Evolutionary conservation across 495 filamentous ascomycete species (phyloP).

Genomic region (Penicillium macrosclerotiorum): DNA sequence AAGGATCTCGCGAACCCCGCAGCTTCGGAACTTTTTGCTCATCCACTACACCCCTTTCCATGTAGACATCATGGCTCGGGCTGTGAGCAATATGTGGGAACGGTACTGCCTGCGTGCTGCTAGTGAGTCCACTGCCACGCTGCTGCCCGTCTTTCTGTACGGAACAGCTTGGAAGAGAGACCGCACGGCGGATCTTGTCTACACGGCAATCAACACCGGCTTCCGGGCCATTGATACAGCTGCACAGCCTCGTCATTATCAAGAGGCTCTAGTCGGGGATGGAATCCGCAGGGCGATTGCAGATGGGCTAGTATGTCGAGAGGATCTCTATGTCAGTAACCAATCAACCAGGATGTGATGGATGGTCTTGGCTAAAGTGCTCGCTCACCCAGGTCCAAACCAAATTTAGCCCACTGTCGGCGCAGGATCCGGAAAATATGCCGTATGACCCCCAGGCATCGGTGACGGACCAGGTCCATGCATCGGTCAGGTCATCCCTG

Average conservation of each 20-base stretch:
- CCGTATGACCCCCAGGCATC: slow-evolving; percentile 55
- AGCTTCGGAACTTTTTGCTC: neutral
- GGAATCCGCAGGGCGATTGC: slow-evolving; percentile 58
- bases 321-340: slow-evolving; percentile 58
- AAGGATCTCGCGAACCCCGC: no score
- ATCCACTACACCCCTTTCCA: no score
- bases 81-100: slow-evolving; percentile 34
- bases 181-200: slow-evolving; percentile 62
- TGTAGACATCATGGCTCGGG: slow-evolving; percentile 28
- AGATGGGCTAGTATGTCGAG: slow-evolving; percentile 55
- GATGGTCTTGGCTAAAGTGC: no score
- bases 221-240: slow-evolving; percentile 78
- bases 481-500: slow-evolving; percentile 67
- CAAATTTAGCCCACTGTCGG: slow-evolving; percentile 66
- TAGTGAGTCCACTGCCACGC: slow-evolving; percentile 23
- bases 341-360: neutral
- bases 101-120: slow-evolving; percentile 32
- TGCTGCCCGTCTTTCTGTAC: slow-evolving; percentile 64
- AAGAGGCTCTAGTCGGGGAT: slow-evolving; percentile 67
- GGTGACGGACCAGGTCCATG: slow-evolving; percentile 59
- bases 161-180: slow-evolving; percentile 90
- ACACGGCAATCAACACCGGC: slow-evolving; percentile 64
- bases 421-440: slow-evolving; percentile 58
- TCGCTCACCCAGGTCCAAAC: slow-evolving; percentile 63
- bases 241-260: slow-evolving; percentile 76